Conservation (phyloP, 352 stramenopile genomes). For the Phytophthora nicotianae region DNA sequence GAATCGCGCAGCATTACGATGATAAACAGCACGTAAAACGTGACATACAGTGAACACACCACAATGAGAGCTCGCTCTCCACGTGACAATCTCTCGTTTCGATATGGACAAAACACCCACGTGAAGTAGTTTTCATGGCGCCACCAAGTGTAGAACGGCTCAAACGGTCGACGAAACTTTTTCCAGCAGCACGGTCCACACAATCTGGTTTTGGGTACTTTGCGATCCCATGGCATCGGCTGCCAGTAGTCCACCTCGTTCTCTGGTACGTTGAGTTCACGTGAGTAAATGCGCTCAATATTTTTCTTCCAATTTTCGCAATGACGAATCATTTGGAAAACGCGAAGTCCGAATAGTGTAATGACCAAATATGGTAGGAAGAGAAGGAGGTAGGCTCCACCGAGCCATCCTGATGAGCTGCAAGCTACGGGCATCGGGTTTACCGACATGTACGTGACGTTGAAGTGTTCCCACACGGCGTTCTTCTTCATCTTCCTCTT, state of each 20-base stretch:
- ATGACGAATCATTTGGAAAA: conserved; percentile 64
- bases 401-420: conserved; percentile 46
- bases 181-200: conserved; percentile 72
- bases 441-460: conserved; percentile 51
- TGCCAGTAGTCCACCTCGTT: conserved; percentile 80
- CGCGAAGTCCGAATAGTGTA: conserved; percentile 52
- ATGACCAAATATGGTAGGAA: conserved; percentile 67
- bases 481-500: conserved; percentile 24
- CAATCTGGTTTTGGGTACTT: conserved; percentile 67
- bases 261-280: conserved; percentile 56
- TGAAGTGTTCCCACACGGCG: conserved; percentile 19
- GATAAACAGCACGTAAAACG: conserved; percentile 78
- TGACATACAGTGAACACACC: conserved; percentile 74
- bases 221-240: conserved; percentile 72
- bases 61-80: conserved; percentile 68
- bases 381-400: conserved; percentile 55
- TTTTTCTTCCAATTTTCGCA: conserved; percentile 68
- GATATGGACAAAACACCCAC: conserved; percentile 74
- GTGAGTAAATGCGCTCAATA: conserved; percentile 62
- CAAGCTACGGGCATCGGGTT: conserved; percentile 71
- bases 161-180: conserved; percentile 65
- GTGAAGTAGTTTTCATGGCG: conserved; percentile 83
- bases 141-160: conserved; percentile 82
- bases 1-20: conserved; percentile 63
- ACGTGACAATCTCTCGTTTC: conserved; percentile 62